Percentiles rank a stretch among this genome's conserved stretches.
Conservation (phyloP, 768 basidiomycete genomes). For the Lentinula sp. region DNA sequence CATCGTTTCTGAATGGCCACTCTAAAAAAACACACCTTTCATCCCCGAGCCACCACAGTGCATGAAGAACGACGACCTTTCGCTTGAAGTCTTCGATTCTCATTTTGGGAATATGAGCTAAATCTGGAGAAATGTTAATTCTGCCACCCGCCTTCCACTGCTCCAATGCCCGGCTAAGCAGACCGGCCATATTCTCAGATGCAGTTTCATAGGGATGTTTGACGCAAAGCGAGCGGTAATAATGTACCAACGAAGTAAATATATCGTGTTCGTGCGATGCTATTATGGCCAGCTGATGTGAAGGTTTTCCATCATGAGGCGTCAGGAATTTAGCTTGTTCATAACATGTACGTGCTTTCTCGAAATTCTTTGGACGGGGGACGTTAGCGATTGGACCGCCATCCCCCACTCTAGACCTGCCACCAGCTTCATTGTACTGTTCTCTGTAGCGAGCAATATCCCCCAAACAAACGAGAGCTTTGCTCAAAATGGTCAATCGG, state of each 20-base stretch:
- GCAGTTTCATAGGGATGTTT: constrained; percentile 83
- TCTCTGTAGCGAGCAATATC: constrained; percentile 94
- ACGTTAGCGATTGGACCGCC: constrained; percentile 43
- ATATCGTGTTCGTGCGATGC: constrained; percentile 78
- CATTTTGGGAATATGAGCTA: constrained; percentile 38
- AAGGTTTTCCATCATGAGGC: constrained; percentile 89
- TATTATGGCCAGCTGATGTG: constrained; percentile 93
- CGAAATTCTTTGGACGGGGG: constrained; percentile 61
- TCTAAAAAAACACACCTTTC: constrained; percentile 46
- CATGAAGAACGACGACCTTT: constrained; percentile 71
- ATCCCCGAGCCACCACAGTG: constrained; percentile 53
- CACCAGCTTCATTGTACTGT: constrained; percentile 71
- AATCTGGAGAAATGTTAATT: constrained; percentile 21
- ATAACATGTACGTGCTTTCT: constrained; percentile 75
- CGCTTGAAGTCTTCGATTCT: constrained; percentile 66
- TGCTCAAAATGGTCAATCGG: constrained; percentile 74
- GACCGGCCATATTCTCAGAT: constrained; percentile 73
- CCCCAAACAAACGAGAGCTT: constrained; percentile 86
- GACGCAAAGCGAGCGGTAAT: constrained; percentile 89
- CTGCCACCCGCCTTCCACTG: constrained; percentile 40
- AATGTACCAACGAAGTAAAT: constrained; percentile 77
- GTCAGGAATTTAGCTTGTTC: constrained; percentile 77
- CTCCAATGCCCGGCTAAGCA: constrained; percentile 63
- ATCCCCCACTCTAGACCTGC: constrained; percentile 58
- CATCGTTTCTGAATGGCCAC: constrained; percentile 1